phyloP scores from a whole-genome alignment of 306 rosid genomes.

The Clitoria ternatea region DNA sequence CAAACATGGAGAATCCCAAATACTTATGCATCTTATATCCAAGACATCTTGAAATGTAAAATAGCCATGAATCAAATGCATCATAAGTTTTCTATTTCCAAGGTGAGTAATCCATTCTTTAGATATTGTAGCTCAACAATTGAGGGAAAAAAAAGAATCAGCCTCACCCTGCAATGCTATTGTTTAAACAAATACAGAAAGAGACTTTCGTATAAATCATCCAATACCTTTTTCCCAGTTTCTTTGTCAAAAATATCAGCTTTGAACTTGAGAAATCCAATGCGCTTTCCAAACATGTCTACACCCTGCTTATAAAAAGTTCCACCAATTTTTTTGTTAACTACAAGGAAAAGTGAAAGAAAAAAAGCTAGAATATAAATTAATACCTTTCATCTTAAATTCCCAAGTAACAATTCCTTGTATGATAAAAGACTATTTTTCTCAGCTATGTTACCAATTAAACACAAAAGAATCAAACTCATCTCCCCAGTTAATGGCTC shows the following conservation, averaged over 20 bases:
- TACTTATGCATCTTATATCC: neutral
- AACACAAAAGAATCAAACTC: neutral
- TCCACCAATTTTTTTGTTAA: neutral
- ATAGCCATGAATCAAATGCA: neutral
- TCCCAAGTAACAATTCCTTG: neutral
- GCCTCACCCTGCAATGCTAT: neutral
- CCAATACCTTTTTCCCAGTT: conserved; percentile 67
- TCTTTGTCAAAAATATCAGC: conserved; percentile 78
- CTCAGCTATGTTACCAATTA: neutral
- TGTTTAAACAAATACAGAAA: neutral
- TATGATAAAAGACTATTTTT: conserved; percentile 1
- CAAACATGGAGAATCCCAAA: conserved; percentile 15
- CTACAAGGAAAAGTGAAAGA: neutral
- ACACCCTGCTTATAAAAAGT: conserved; percentile 55
- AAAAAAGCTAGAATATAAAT: neutral
- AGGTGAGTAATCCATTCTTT: conserved; percentile 4
- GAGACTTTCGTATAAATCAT: neutral
- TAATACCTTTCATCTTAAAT: neutral
- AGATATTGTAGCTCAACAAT: neutral
- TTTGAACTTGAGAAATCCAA: conserved; percentile 85
- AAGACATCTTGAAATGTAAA: neutral
- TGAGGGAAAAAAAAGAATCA: too few relatives aligned
- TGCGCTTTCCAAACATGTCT: conserved; percentile 82
- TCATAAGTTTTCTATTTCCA: neutral
- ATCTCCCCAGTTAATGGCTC: neutral